Evolutionary conservation across 345 rosid genomes (phyloP).

Genomic region (Rhodamnia rubescens): DNA sequence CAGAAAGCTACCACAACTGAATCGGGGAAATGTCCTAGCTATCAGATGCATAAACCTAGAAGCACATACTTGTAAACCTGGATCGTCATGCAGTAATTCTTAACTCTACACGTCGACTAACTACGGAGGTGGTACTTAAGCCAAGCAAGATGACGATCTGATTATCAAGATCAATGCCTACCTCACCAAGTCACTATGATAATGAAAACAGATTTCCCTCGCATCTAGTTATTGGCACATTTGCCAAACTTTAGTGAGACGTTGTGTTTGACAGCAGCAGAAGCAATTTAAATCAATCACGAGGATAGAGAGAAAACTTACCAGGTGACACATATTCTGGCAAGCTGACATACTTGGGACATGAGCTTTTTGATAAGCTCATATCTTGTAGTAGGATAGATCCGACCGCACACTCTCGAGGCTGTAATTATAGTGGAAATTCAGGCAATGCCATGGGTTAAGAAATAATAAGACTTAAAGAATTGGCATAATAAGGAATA

Average conservation of each 20-base stretch:
- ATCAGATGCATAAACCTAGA: background rate
- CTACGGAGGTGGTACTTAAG: background rate
- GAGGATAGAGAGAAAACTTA: slow-evolving; percentile 4
- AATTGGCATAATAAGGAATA: background rate
- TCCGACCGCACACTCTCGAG: slow-evolving; percentile 46
- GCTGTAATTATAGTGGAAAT: slow-evolving; percentile 28
- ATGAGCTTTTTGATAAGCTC: slow-evolving; percentile 34
- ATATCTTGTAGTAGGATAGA: slow-evolving; percentile 7
- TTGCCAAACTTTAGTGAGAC: background rate
- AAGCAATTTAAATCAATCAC: background rate
- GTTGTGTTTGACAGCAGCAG: background rate
- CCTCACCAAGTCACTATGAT: background rate
- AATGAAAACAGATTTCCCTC: background rate
- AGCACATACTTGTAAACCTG: background rate
- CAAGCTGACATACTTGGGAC: slow-evolving; percentile 76
- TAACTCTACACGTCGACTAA: background rate
- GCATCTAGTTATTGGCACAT: background rate
- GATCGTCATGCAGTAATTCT: background rate
- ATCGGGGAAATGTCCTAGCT: background rate
- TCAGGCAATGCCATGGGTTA: slow-evolving; percentile 5
- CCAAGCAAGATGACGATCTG: background rate
- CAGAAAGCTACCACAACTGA: background rate
- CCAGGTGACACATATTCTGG: slow-evolving; percentile 48
- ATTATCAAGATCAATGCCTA: background rate
- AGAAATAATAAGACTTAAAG: background rate